Conservation (phyloP, 805 yeast genomes). For the Candida loeiensis region DNA sequence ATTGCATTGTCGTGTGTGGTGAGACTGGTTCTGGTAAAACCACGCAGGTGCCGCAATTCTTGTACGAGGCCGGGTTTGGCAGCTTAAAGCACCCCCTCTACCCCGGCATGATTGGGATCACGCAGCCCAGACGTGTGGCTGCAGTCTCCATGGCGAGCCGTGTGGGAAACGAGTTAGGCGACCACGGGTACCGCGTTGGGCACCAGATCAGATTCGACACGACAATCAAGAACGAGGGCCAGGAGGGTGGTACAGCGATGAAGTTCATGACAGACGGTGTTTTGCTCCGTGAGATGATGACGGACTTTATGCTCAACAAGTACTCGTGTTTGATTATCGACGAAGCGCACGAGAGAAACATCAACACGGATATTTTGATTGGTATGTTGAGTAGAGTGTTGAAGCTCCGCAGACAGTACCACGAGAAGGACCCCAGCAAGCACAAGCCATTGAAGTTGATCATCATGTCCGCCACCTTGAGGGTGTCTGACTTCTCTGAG, state of each 20-base stretch:
- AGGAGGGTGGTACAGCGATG: conserved; percentile 53
- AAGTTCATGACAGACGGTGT: conserved; percentile 97
- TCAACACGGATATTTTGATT: conserved; percentile 91
- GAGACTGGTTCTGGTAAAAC: conserved; percentile 99
- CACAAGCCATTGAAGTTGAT: conserved; percentile 71
- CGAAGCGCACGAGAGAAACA: conserved; percentile 97
- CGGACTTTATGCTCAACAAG: conserved; percentile 72
- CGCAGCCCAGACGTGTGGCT: conserved; percentile 94
- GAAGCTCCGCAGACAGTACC: conserved; percentile 58
- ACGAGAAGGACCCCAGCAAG: conserved; percentile 43
- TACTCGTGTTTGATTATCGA: conserved; percentile 88
- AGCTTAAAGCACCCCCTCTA: conserved; percentile 45
- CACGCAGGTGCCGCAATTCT: conserved; percentile 95
- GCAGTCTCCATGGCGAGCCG: conserved; percentile 89
- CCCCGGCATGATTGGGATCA: conserved; percentile 94
- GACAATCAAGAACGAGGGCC: conserved; percentile 49
- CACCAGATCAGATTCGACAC: conserved; percentile 83
- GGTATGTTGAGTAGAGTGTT: conserved; percentile 92
- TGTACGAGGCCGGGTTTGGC: conserved; percentile 92
- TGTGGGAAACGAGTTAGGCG: conserved; percentile 73
- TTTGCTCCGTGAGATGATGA: conserved; percentile 85
- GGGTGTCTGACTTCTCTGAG: conserved; percentile 91
- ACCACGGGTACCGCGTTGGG: conserved; percentile 66
- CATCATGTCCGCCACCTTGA: conserved; percentile 94
- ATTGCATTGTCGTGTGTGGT: conserved; percentile 88